These are phyloP conservation scores for Penstemon eatonii DNA, from an alignment of 257 asterid species.

Conservation along the genomic window DNA sequence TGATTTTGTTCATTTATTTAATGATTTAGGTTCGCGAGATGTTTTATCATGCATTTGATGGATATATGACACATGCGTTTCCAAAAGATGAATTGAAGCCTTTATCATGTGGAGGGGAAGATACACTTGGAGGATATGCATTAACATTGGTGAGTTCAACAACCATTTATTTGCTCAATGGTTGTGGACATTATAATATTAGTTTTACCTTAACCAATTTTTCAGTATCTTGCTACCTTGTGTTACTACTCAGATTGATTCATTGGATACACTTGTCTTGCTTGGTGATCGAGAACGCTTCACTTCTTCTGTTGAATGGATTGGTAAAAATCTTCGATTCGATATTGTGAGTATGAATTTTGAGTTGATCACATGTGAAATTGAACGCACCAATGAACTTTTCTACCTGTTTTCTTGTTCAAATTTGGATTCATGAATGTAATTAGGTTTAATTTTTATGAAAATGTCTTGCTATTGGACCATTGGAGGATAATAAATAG, in stretches of 20 bases:
- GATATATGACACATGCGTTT: constrained; percentile 91
- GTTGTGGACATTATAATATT: constrained; percentile 6
- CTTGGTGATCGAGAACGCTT: constrained; percentile 90
- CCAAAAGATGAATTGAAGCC: constrained; percentile 94
- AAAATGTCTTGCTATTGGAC: constrained; percentile 1
- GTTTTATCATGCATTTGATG: constrained; percentile 96
- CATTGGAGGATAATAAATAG: constrained; percentile 8
- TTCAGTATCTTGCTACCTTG: constrained; percentile 19
- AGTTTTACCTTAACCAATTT: constrained; percentile 8
- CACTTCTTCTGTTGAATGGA: constrained; percentile 90
- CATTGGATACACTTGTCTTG: constrained; percentile 90
- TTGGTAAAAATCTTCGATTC: constrained; percentile 95
- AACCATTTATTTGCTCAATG: constrained; percentile 14
- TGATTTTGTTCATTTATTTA: constrained; percentile 6
- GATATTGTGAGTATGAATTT: constrained; percentile 92
- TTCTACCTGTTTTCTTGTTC: neutral
- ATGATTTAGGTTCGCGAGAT: constrained; percentile 74
- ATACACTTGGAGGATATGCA: constrained; percentile 98
- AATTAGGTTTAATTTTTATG: neutral
- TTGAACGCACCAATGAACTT: constrained; percentile 12
- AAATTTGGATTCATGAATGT: constrained; percentile 2
- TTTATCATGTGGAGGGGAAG: constrained; percentile 93
- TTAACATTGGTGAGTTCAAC: constrained; percentile 70
- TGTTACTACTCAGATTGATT: constrained; percentile 66
- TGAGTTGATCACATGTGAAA: constrained; percentile 32